Conservation (phyloP, 140 eudicot species). For the Oenanthe javanica region DNA sequence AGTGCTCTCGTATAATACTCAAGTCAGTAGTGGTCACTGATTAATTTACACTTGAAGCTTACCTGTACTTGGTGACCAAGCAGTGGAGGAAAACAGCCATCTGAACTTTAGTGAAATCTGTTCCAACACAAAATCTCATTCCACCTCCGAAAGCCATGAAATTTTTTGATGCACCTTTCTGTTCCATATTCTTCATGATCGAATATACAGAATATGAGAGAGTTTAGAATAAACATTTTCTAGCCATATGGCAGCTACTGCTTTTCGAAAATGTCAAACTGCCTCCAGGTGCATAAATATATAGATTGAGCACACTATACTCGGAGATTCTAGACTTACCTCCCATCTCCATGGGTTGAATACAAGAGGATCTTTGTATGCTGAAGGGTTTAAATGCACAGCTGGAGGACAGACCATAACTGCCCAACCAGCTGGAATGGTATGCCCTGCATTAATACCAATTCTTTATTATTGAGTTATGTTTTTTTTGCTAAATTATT, state of each 20-base stretch:
- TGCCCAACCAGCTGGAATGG: conserved; percentile 97
- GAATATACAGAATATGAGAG: conserved; percentile 1
- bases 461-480: conserved; percentile 15
- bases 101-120: conserved; percentile 84
- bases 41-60: conserved; percentile 10
- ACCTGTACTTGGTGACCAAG: conserved; percentile 85
- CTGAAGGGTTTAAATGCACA: conserved; percentile 65
- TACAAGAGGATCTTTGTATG: conserved; percentile 61
- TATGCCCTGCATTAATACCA: conserved; percentile 48
- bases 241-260: background rate
- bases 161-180: conserved; percentile 66
- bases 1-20: background rate
- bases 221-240: background rate
- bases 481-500: conserved; percentile 6
- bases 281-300: background rate
- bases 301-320: background rate
- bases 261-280: background rate
- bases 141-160: conserved; percentile 99
- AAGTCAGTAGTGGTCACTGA: background rate
- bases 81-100: conserved; percentile 90
- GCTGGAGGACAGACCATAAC: conserved; percentile 95
- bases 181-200: conserved; percentile 52
- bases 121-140: conserved; percentile 95
- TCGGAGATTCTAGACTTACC: conserved; percentile 25
- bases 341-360: conserved; percentile 98